Evolutionary conservation across 164 flowering plant genomes (phyloP).

Genomic region (Paratinospora sagittata): DNA sequence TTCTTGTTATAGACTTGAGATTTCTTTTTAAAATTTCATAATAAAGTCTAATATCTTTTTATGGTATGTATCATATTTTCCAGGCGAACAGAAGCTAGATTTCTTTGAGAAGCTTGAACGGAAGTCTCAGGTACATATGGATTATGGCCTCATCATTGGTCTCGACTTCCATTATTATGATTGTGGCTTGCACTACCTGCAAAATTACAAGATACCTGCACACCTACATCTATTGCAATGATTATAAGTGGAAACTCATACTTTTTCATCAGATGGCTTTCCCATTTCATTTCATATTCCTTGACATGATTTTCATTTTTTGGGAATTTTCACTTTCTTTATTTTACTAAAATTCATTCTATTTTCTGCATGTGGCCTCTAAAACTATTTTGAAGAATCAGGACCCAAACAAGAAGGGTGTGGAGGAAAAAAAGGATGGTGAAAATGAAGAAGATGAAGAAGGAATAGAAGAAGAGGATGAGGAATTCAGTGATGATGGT

Average conservation of each 20-base stretch:
- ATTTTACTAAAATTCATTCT: not conserved
- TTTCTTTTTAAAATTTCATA: no score
- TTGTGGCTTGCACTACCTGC: not conserved
- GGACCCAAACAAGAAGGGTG: constrained; percentile 24
- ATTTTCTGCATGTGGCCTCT: not conserved
- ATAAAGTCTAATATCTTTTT: no score
- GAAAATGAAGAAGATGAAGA: constrained; percentile 37
- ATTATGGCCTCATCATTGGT: not conserved
- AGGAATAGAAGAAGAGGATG: constrained; percentile 24
- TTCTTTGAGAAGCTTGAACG: constrained; percentile 45
- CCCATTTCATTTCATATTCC: not conserved
- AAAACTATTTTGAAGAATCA: constrained; percentile 14
- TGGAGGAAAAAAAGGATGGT: constrained; percentile 32
- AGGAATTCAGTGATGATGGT: constrained; percentile 41
- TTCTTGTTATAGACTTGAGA: no score
- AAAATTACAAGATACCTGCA: not conserved
- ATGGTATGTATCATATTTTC: not conserved
- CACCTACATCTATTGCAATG: no score
- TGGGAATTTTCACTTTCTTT: not conserved
- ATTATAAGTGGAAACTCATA: not conserved
- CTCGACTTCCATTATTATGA: constrained; percentile 6
- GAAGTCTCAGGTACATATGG: constrained; percentile 28
- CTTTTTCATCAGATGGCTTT: not conserved
- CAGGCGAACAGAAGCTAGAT: constrained; percentile 40
- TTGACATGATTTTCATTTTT: not conserved